A percentile compares a stretch with the other conserved stretches of the same genome.
phyloP scores from a whole-genome alignment of 441 rosid species.

The Geranium incanum region DNA sequence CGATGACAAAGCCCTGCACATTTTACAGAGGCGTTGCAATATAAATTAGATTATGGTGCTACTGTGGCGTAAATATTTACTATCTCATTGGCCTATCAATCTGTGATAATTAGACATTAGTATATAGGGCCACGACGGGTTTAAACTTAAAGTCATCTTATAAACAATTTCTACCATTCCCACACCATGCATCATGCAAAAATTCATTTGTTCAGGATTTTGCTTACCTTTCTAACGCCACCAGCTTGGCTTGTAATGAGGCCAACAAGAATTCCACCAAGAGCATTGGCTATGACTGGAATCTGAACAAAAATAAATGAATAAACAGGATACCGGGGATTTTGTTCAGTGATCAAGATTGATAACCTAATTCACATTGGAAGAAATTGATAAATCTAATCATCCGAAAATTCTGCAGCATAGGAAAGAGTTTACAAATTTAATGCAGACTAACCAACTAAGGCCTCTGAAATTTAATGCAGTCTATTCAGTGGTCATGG shows the following conservation, averaged over 20 bases:
- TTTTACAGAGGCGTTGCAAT: not conserved
- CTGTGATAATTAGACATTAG: too few relatives aligned
- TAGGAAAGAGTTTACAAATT: not conserved
- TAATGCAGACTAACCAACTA: not conserved
- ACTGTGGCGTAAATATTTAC: too few relatives aligned
- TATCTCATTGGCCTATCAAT: too few relatives aligned
- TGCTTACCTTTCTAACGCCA: constrained; percentile 84
- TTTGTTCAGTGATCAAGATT: too few relatives aligned
- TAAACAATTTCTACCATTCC: not conserved
- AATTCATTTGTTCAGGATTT: not conserved
- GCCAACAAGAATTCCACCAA: constrained; percentile 96
- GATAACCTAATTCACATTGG: too few relatives aligned
- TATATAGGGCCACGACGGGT: too few relatives aligned
- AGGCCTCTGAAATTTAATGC: not conserved
- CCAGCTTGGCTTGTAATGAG: constrained; percentile 89
- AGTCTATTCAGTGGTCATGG: not conserved
- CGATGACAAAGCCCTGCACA: constrained; percentile 90
- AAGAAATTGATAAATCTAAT: too few relatives aligned
- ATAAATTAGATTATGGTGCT: not conserved
- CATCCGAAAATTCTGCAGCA: too few relatives aligned
- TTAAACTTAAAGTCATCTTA: not conserved
- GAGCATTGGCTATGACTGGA: constrained; percentile 69
- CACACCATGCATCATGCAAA: not conserved
- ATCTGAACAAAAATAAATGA: constrained; percentile 39
- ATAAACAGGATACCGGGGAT: not conserved